Evolutionary conservation across 108 stramenopile species (phyloP).

Genomic region (Stephanodiscus triporus): DNA sequence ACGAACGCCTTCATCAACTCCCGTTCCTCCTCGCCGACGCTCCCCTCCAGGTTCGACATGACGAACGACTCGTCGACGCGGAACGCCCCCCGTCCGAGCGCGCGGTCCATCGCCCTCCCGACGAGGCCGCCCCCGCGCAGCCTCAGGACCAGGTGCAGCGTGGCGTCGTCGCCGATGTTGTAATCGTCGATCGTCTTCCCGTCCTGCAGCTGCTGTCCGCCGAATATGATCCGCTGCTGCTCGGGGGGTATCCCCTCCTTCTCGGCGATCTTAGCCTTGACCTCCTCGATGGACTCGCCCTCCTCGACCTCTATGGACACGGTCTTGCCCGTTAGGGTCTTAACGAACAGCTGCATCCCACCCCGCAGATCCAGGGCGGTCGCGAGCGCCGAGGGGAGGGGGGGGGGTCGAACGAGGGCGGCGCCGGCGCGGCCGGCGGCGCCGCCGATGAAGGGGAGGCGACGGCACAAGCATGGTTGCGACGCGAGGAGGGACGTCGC

Average conservation of each 20-base stretch:
- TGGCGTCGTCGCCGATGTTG: constrained; percentile 94
- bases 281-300: constrained; percentile 96
- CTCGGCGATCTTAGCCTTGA: constrained; percentile 97
- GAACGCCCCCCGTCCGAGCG: constrained; percentile 56
- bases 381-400: constrained; percentile 20
- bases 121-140: constrained; percentile 64
- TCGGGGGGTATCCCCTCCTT: constrained; percentile 97
- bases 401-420: constrained; percentile 9
- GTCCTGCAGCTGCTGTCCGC: constrained; percentile 97
- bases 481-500: constrained; percentile 21
- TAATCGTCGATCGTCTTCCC: constrained; percentile 95
- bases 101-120: constrained; percentile 35
- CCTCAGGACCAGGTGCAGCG: constrained; percentile 92
- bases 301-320: constrained; percentile 97
- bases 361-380: constrained; percentile 59
- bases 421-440: constrained; percentile 7
- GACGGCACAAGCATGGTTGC: constrained; percentile 35
- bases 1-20: constrained; percentile 80
- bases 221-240: constrained; percentile 96
- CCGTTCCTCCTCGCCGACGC: constrained; percentile 73
- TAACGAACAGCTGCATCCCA: constrained; percentile 96
- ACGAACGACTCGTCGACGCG: constrained; percentile 86
- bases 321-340: constrained; percentile 95
- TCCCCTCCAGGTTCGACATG: constrained; percentile 58
- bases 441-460: constrained; percentile 10